A percentile compares a stretch with the other conserved stretches of the same genome.
Conservation (phyloP, 257 asterid genomes). For the Penstemon newberryi region DNA sequence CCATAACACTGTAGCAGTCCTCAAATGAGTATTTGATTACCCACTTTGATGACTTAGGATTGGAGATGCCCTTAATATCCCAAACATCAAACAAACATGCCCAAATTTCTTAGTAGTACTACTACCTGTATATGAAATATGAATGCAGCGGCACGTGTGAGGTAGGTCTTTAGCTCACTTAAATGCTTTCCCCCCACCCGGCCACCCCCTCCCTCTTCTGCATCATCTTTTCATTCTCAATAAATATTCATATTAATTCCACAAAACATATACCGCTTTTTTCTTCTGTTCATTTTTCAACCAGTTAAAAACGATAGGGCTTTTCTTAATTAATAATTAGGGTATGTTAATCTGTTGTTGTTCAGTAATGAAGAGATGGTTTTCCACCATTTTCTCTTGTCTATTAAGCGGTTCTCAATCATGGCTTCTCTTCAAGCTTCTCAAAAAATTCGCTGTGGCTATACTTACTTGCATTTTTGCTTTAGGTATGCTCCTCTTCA, state of each 20-base stretch:
- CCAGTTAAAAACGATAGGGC: no score
- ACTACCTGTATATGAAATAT: background rate
- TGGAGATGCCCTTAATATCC: no score
- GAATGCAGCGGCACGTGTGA: background rate
- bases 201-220: background rate
- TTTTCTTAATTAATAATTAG: no score
- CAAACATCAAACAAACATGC: no score
- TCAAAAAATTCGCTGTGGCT: constrained; percentile 46
- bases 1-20: no score
- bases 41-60: no score
- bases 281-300: no score
- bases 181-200: background rate
- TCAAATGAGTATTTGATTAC: no score
- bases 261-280: no score
- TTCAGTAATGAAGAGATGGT: constrained; percentile 33
- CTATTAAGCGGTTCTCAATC: constrained; percentile 31
- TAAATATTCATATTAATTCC: no score
- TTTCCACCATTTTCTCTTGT: constrained; percentile 38
- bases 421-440: constrained; percentile 34
- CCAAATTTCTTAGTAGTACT: no score
- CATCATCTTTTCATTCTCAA: no score
- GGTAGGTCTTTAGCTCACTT: background rate
- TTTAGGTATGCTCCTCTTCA: constrained; percentile 39
- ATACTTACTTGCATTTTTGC: constrained; percentile 62
- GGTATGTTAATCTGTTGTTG: constrained; percentile 33